Conservation (phyloP, 441 rosid species). For the Arabidopsis hybrid region DNA sequence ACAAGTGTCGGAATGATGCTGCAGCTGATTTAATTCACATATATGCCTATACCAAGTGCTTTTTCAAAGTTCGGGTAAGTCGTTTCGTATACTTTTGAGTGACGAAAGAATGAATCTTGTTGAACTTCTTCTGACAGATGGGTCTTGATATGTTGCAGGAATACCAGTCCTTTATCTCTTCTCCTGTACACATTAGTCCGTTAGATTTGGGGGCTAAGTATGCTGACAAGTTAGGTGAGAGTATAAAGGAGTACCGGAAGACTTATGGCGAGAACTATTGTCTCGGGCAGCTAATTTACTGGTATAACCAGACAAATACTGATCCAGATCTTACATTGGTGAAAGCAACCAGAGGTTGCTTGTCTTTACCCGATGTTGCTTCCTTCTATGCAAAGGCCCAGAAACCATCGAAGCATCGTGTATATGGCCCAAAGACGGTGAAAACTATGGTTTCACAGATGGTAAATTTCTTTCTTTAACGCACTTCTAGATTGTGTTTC, state of each 20-base stretch:
- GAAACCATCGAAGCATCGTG: slow-evolving; percentile 81
- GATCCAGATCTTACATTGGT: slow-evolving; percentile 86
- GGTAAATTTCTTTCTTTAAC: slow-evolving; percentile 56
- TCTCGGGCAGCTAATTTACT: slow-evolving; percentile 93
- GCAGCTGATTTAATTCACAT: slow-evolving; percentile 98
- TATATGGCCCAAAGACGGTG: slow-evolving; percentile 84
- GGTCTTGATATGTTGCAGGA: slow-evolving; percentile 56
- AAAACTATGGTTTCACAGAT: slow-evolving; percentile 84
- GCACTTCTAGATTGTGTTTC: slow-evolving; percentile 19
- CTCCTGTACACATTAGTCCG: slow-evolving; percentile 92
- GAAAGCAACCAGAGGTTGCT: slow-evolving; percentile 86
- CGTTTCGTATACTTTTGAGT: slow-evolving; percentile 11
- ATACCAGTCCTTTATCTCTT: slow-evolving; percentile 81
- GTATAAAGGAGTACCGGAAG: slow-evolving; percentile 79
- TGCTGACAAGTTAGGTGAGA: slow-evolving; percentile 76
- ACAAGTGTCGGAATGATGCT: slow-evolving; percentile 97
- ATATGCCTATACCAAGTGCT: slow-evolving; percentile 89
- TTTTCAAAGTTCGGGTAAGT: slow-evolving; percentile 82
- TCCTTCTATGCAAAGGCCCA: slow-evolving; percentile 93
- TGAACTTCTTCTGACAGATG: slow-evolving; percentile 35
- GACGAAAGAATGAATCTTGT: slow-evolving; percentile 6
- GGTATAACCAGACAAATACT: slow-evolving; percentile 88
- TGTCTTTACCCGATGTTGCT: slow-evolving; percentile 85
- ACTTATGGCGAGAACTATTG: slow-evolving; percentile 95
- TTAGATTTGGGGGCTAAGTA: slow-evolving; percentile 93